Evolutionary conservation across 176 grass and related monocot genomes (phyloP).

Genomic region (Aegilops tauschii): DNA sequence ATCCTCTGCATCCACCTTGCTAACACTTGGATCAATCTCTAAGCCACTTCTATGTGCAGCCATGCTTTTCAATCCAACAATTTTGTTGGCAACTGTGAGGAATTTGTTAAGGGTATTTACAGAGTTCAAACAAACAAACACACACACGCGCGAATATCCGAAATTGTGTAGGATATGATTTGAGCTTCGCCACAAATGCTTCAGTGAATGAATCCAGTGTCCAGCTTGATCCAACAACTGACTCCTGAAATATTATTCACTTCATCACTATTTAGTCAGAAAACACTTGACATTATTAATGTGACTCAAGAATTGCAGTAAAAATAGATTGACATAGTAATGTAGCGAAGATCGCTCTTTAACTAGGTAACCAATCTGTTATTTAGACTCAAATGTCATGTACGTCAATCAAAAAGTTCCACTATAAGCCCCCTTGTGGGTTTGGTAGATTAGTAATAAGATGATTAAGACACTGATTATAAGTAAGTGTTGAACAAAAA

Average conservation of each 20-base stretch:
- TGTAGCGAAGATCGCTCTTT: neutral
- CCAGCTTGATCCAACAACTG: constrained; percentile 53
- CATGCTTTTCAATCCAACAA: constrained; percentile 91
- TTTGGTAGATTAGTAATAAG: too few relatives aligned
- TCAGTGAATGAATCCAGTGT: constrained; percentile 80
- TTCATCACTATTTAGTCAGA: neutral
- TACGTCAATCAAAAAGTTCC: neutral
- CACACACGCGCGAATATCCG: neutral
- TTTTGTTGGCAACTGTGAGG: constrained; percentile 61
- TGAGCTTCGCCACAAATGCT: constrained; percentile 61
- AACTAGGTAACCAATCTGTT: neutral
- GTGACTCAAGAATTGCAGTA: neutral
- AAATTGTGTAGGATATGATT: constrained; percentile 82
- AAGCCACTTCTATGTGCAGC: constrained; percentile 89
- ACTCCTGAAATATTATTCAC: constrained; percentile 49
- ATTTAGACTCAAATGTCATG: neutral
- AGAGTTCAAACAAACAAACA: constrained; percentile 3
- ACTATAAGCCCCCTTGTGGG: too few relatives aligned
- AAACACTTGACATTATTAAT: neutral
- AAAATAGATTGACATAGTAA: neutral
- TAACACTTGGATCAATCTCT: constrained; percentile 73
- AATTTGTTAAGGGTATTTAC: constrained; percentile 48
- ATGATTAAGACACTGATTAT: too few relatives aligned
- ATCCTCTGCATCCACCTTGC: constrained; percentile 73
- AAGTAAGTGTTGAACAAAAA: too few relatives aligned